phyloP scores from a whole-genome alignment of 2,329 filamentous ascomycete genomes.

The Phyllosticta citriasiana region DNA sequence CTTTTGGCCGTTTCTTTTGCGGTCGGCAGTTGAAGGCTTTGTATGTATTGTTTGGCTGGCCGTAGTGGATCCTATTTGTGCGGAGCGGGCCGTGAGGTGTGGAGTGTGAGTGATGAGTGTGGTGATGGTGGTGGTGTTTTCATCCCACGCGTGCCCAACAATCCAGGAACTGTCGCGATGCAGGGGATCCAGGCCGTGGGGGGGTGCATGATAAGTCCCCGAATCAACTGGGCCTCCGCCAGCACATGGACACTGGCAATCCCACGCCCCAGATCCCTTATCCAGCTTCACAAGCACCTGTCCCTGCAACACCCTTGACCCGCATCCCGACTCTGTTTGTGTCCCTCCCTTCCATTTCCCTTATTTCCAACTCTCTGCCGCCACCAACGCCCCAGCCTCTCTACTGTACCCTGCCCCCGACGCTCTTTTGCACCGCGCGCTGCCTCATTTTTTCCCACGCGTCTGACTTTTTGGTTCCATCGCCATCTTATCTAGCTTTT shows the following conservation, averaged over 20 bases:
- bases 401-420: neutral
- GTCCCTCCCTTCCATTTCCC: neutral
- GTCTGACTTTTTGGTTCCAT: neutral
- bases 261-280: neutral
- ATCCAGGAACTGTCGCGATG: neutral
- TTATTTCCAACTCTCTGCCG: neutral
- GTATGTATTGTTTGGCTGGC: no score
- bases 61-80: neutral
- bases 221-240: neutral
- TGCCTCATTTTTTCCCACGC: neutral
- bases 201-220: neutral
- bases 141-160: neutral
- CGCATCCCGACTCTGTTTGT: neutral
- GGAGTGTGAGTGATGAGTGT: neutral
- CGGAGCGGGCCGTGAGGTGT: neutral
- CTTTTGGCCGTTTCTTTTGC: neutral
- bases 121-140: neutral
- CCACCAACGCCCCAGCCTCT: neutral
- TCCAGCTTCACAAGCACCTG: neutral
- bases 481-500: neutral
- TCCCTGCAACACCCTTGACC: neutral
- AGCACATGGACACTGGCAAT: neutral
- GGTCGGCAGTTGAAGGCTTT: neutral
- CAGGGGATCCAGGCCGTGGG: neutral
- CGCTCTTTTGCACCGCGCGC: neutral